Evolutionary conservation across 1,139 yeast genomes (phyloP).

Genomic region (Geotrichum aggregatum): DNA sequence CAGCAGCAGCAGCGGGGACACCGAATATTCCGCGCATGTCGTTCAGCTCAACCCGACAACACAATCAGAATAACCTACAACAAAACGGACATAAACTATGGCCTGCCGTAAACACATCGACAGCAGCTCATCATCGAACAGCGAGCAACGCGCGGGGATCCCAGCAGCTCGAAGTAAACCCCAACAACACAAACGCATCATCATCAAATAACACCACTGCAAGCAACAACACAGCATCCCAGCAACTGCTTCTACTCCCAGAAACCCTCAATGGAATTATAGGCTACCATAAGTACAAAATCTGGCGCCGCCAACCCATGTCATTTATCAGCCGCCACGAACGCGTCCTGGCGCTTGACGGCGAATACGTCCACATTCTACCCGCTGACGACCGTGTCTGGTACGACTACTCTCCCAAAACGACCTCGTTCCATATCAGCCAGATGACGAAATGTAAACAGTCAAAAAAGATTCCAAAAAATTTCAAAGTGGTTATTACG

Average conservation of each 20-base stretch:
- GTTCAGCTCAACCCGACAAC: neutral
- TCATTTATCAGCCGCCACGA: conserved; percentile 79
- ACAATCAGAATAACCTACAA: neutral
- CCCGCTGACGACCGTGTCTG: conserved; percentile 70
- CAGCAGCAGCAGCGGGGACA: neutral
- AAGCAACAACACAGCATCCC: neutral
- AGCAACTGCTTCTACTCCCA: conserved; percentile 12
- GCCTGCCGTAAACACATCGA: neutral
- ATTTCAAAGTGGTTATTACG: conserved; percentile 77
- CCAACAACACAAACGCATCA: no score
- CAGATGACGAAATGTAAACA: conserved; percentile 75
- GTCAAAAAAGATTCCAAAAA: conserved; percentile 68
- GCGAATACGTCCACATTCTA: conserved; percentile 84
- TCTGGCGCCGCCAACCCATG: conserved; percentile 84
- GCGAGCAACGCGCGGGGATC: conserved; percentile 3
- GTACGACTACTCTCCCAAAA: conserved; percentile 66
- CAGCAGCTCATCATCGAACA: neutral
- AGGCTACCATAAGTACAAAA: conserved; percentile 57
- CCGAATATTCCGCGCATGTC: neutral
- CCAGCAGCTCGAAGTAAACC: neutral
- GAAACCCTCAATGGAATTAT: conserved; percentile 16
- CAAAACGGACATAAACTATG: neutral
- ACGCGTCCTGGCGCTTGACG: conserved; percentile 81
- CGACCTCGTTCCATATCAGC: conserved; percentile 80
- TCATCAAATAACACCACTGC: neutral